Evolutionary conservation across 2,329 filamentous ascomycete genomes (phyloP).

Genomic region (Xylaria sp.): DNA sequence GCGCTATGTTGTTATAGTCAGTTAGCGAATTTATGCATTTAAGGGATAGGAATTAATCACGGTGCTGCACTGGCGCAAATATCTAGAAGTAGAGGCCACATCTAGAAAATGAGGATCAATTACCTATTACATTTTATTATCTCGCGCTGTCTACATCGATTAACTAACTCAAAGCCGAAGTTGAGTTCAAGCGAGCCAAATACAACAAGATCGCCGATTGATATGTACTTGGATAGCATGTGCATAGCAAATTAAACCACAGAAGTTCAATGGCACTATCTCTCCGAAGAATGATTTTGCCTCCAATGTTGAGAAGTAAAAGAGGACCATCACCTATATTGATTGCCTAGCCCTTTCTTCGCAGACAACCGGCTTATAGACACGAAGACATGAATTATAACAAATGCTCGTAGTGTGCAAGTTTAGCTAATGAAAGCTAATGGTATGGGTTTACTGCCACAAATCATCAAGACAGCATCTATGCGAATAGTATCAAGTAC

Average conservation of each 20-base stretch:
- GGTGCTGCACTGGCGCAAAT: too few relatives aligned
- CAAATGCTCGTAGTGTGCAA: not conserved
- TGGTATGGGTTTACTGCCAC: not conserved
- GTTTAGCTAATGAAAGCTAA: not conserved
- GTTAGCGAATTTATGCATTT: not conserved
- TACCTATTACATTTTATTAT: too few relatives aligned
- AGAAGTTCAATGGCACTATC: too few relatives aligned
- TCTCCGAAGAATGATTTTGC: not conserved
- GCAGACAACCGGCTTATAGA: not conserved
- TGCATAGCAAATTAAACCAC: too few relatives aligned
- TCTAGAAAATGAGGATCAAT: too few relatives aligned
- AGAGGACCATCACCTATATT: not conserved
- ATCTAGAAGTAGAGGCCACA: too few relatives aligned
- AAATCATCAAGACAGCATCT: not conserved
- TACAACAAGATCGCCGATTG: not conserved
- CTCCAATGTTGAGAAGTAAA: not conserved
- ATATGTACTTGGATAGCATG: too few relatives aligned
- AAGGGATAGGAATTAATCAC: not conserved
- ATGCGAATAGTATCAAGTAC: not conserved
- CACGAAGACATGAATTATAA: too few relatives aligned
- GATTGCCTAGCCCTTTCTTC: not conserved
- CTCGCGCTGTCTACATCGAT: too few relatives aligned
- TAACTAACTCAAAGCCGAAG: too few relatives aligned
- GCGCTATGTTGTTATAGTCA: not conserved
- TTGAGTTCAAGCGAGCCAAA: too few relatives aligned